Conservation (phyloP, 164 flowering plant genomes). For the Euptelea pleiosperma region DNA sequence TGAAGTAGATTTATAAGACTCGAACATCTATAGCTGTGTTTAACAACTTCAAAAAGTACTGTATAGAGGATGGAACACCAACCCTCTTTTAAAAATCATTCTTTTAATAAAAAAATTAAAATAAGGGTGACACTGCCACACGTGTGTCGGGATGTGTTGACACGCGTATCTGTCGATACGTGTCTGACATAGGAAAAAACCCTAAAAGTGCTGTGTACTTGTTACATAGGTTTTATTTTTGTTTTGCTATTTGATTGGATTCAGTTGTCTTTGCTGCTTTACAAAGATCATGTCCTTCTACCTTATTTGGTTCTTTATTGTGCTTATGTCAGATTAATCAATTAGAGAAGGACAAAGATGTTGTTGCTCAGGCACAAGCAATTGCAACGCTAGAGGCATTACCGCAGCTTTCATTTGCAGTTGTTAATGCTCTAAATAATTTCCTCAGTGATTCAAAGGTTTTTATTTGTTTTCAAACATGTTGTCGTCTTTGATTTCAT, state of each 20-base stretch:
- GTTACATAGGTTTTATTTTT: too few species aligned
- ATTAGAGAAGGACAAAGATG: slow-evolving; percentile 94
- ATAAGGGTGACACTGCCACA: too few species aligned
- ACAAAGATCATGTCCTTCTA: background rate
- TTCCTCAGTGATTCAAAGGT: slow-evolving; percentile 89
- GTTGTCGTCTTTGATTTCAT: background rate
- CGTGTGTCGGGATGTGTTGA: too few species aligned
- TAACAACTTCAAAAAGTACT: too few species aligned
- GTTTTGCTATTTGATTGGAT: background rate
- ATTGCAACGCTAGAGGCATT: slow-evolving; percentile 62
- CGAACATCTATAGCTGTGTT: too few species aligned
- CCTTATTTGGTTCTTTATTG: background rate
- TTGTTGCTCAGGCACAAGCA: slow-evolving; percentile 94
- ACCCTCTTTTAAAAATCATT: too few species aligned
- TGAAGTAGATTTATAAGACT: too few species aligned
- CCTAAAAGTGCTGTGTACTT: too few species aligned
- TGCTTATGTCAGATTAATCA: slow-evolving; percentile 66
- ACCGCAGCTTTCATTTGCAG: slow-evolving; percentile 67
- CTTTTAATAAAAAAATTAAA: too few species aligned
- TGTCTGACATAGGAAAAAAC: too few species aligned
- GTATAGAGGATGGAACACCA: too few species aligned
- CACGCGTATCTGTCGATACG: too few species aligned
- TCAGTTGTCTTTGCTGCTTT: background rate
- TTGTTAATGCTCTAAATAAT: slow-evolving; percentile 73
- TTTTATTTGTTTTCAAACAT: background rate